Evolutionary conservation across 2,329 filamentous ascomycete genomes (phyloP).

Genomic region (Graphilbum ipis-grandicollis): DNA sequence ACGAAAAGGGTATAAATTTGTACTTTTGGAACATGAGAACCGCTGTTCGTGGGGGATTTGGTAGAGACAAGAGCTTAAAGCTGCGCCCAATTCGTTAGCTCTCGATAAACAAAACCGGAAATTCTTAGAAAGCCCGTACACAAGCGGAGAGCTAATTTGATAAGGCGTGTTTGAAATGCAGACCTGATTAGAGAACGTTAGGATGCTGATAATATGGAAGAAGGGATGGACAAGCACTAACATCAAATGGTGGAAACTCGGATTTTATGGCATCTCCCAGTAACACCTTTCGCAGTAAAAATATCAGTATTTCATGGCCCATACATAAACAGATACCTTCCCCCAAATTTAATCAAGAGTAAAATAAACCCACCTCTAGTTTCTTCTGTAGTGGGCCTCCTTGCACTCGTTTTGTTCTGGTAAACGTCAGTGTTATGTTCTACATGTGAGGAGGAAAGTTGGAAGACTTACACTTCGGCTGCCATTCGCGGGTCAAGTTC

Average conservation of each 20-base stretch:
- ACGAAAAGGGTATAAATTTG: too few species aligned
- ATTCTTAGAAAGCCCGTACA: too few species aligned
- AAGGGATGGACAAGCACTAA: too few species aligned
- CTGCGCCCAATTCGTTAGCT: background rate
- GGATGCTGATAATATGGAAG: too few species aligned
- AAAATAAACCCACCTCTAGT: slow-evolving; percentile 46
- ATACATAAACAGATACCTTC: background rate
- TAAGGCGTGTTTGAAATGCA: slow-evolving; percentile 68
- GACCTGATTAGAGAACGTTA: slow-evolving; percentile 47
- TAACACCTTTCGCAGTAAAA: slow-evolving; percentile 18
- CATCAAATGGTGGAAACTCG: slow-evolving; percentile 39
- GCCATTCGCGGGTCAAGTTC: slow-evolving; percentile 96
- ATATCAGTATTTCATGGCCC: background rate
- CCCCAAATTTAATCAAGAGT: background rate
- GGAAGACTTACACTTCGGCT: slow-evolving; percentile 54
- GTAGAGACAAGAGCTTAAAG: slow-evolving; percentile 67
- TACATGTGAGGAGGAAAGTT: too few species aligned
- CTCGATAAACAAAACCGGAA: too few species aligned
- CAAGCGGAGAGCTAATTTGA: slow-evolving; percentile 76
- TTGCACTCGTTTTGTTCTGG: slow-evolving; percentile 66
- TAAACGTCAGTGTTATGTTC: slow-evolving; percentile 14
- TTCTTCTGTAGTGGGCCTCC: slow-evolving; percentile 71
- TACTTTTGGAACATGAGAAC: slow-evolving; percentile 61
- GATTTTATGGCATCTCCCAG: slow-evolving; percentile 91
- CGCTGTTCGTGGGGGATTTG: slow-evolving; percentile 55